These are phyloP conservation scores for Penicillium sp. DNA, from an alignment of 2,329 filamentous ascomycete genomes.

Conservation along the genomic window DNA sequence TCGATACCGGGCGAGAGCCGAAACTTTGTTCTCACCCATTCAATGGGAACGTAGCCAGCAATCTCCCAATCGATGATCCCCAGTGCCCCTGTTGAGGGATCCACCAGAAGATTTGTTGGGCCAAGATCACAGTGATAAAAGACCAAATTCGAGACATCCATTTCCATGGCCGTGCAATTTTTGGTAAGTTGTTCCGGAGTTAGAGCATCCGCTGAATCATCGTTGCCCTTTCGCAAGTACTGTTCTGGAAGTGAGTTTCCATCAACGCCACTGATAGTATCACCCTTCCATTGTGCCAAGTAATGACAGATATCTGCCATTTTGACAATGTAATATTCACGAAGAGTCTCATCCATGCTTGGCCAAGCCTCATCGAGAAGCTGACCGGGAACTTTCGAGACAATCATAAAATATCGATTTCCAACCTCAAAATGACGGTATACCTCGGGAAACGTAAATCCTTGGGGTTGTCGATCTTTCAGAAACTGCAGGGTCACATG, in stretches of 20 bases:
- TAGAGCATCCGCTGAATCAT: slow-evolving; percentile 7
- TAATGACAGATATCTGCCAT: slow-evolving; percentile 4
- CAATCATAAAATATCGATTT: slow-evolving; percentile 7
- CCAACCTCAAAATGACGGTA: slow-evolving; percentile 7
- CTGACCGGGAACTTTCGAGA: slow-evolving; percentile 8
- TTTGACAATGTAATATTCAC: slow-evolving; percentile 9
- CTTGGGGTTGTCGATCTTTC: slow-evolving; percentile 3
- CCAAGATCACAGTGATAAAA: slow-evolving; percentile 28
- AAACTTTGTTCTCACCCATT: slow-evolving; percentile 33
- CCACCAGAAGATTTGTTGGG: slow-evolving; percentile 27
- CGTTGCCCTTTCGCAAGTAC: slow-evolving; percentile 8
- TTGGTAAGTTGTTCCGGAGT: slow-evolving; percentile 7
- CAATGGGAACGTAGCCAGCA: slow-evolving; percentile 26
- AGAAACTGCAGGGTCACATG: slow-evolving; percentile 8
- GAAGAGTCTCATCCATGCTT: slow-evolving; percentile 6
- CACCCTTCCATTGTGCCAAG: slow-evolving; percentile 1
- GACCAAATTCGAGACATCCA: slow-evolving; percentile 8
- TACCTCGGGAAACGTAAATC: slow-evolving; percentile 1
- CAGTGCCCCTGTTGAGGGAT: slow-evolving; percentile 14
- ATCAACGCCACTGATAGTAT: slow-evolving; percentile 6
- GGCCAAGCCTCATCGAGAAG: slow-evolving; percentile 10
- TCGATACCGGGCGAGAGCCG: slow-evolving; percentile 26
- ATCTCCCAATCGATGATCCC: slow-evolving; percentile 31
- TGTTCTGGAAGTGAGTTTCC: slow-evolving; percentile 6
- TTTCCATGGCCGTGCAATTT: slow-evolving; percentile 8